Percentiles rank a stretch among this genome's conserved stretches.
Conservation (phyloP, 2,329 filamentous ascomycete genomes). For the Trichoderma arundinaceum region DNA sequence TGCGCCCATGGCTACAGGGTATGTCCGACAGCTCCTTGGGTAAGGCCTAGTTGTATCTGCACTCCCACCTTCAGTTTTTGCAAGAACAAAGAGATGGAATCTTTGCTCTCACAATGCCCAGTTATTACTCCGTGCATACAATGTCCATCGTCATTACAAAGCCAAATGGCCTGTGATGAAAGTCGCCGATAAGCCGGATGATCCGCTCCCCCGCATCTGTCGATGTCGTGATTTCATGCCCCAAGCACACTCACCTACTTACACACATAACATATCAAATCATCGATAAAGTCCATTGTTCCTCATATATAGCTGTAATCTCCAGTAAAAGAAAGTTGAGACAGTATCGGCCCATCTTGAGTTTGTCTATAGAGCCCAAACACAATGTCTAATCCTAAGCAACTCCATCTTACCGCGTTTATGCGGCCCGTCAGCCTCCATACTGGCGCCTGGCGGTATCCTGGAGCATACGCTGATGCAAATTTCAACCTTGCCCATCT, state of each 20-base stretch:
- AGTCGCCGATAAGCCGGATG: background rate
- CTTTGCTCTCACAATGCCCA: background rate
- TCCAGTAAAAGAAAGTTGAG: background rate
- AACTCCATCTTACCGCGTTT: constrained; percentile 62
- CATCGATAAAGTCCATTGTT: background rate
- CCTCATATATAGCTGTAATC: background rate
- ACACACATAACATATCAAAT: background rate
- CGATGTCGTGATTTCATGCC: constrained; percentile 29
- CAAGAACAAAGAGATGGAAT: background rate
- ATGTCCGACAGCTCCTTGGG: background rate
- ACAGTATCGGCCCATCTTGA: background rate
- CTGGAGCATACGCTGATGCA: constrained; percentile 59
- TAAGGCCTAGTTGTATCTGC: too few relatives aligned
- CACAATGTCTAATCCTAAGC: constrained; percentile 37
- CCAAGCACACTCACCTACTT: constrained; percentile 19
- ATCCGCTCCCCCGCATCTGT: constrained; percentile 27
- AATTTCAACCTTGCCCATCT: constrained; percentile 63
- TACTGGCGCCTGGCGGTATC: constrained; percentile 63
- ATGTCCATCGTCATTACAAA: background rate
- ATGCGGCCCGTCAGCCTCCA: constrained; percentile 64
- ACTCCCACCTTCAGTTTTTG: too few relatives aligned
- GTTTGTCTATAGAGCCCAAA: background rate
- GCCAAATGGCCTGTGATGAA: too few relatives aligned
- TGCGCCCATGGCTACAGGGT: too few relatives aligned
- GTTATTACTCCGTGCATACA: too few relatives aligned